Conservation (phyloP, 768 basidiomycete genomes). For the Goffeauzyma gilvescens region DNA sequence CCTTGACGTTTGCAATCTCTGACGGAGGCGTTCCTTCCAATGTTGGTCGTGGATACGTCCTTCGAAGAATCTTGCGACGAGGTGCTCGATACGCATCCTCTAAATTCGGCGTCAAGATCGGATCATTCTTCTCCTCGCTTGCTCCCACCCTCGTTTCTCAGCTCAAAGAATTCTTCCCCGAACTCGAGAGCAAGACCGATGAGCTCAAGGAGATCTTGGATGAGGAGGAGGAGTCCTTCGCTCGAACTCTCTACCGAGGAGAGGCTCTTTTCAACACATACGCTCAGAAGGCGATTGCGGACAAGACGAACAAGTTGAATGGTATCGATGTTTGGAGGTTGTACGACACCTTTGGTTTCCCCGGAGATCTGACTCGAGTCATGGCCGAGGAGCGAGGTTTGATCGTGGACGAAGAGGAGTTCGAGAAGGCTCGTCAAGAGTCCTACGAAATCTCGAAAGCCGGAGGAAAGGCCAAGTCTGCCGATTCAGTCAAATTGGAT, state of each 20-base stretch:
- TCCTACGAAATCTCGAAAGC: slow-evolving; percentile 86
- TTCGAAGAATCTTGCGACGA: slow-evolving; percentile 74
- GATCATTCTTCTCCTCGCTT: slow-evolving; percentile 82
- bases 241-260: slow-evolving; percentile 87
- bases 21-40: slow-evolving; percentile 95
- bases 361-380: slow-evolving; percentile 80
- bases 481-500: slow-evolving; percentile 57
- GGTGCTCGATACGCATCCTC: slow-evolving; percentile 91
- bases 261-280: slow-evolving; percentile 89
- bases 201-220: slow-evolving; percentile 89
- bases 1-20: slow-evolving; percentile 82
- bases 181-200: slow-evolving; percentile 59
- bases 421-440: slow-evolving; percentile 66
- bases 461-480: slow-evolving; percentile 43
- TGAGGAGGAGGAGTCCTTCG: slow-evolving; percentile 94
- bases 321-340: slow-evolving; percentile 93
- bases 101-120: slow-evolving; percentile 79
- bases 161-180: slow-evolving; percentile 83
- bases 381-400: slow-evolving; percentile 92
- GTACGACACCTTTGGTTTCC: slow-evolving; percentile 97
- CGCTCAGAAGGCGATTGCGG: slow-evolving; percentile 46
- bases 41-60: slow-evolving; percentile 90
- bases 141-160: slow-evolving; percentile 73
- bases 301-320: slow-evolving; percentile 47
- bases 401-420: slow-evolving; percentile 65